Conservation (phyloP, 192 early-diverging fungal species). For the Backusella mclennaniae region DNA sequence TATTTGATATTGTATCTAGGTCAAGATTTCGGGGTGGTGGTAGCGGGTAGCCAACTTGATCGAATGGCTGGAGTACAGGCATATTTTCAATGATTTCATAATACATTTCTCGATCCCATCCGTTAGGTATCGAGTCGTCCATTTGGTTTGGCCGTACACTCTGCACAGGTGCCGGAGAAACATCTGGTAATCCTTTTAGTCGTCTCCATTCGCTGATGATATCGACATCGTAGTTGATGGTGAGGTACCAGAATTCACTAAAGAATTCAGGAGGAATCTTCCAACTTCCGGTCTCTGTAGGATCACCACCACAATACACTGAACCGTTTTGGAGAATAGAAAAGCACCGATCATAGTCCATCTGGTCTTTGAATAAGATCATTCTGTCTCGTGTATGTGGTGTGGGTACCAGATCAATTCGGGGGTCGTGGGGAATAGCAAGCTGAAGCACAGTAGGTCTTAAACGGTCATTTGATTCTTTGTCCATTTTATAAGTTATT, state of each 20-base stretch:
- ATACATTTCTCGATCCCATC: background rate
- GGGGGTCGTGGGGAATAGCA: conserved; percentile 24
- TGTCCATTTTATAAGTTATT: background rate
- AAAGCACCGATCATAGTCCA: conserved; percentile 35
- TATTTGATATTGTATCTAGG: too few species aligned
- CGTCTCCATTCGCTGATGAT: conserved; percentile 28
- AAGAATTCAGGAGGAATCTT: conserved; percentile 29
- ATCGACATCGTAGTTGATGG: conserved; percentile 19
- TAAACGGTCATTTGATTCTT: conserved; percentile 10
- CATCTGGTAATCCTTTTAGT: conserved; percentile 15
- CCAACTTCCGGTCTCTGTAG: conserved; percentile 26
- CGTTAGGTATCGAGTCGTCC: background rate
- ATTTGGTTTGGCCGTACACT: background rate
- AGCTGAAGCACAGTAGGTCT: conserved; percentile 24
- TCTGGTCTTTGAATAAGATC: conserved; percentile 29
- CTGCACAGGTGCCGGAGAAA: background rate
- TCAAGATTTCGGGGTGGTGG: background rate
- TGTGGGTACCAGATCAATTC: conserved; percentile 26
- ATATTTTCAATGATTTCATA: background rate
- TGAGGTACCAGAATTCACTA: conserved; percentile 27
- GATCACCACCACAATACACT: conserved; percentile 34
- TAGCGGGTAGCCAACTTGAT: background rate
- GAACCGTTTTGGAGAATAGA: conserved; percentile 13
- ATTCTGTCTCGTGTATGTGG: conserved; percentile 24
- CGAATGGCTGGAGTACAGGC: background rate